Conservation (phyloP, 371 early-diverging fungal species). For the Mucor indicus region DNA sequence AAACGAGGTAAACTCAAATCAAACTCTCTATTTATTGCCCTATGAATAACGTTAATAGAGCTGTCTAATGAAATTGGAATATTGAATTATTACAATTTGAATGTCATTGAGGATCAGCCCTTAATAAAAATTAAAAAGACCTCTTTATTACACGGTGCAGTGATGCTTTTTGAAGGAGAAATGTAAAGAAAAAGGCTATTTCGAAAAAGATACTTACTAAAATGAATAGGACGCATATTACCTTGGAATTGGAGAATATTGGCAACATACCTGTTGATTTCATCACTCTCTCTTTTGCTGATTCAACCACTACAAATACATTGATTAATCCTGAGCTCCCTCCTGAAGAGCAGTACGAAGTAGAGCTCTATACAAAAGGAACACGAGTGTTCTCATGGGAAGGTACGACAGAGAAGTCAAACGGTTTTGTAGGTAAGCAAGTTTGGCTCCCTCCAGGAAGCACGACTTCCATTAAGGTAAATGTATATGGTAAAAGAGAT, state of each 20-base stretch:
- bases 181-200: slow-evolving; percentile 38
- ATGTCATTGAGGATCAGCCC: slow-evolving; percentile 70
- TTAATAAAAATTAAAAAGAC: slow-evolving; percentile 60
- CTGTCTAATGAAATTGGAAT: too few relatives aligned
- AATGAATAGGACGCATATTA: slow-evolving; percentile 56
- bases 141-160: slow-evolving; percentile 60
- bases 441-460: slow-evolving; percentile 55
- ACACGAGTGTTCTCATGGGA: slow-evolving; percentile 69
- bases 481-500: slow-evolving; percentile 70
- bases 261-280: slow-evolving; percentile 69
- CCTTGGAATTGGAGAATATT: slow-evolving; percentile 72
- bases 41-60: too few relatives aligned
- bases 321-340: slow-evolving; percentile 52
- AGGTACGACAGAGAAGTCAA: slow-evolving; percentile 5
- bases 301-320: slow-evolving; percentile 49
- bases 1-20: slow-evolving; percentile 13
- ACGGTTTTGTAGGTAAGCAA: slow-evolving; percentile 14
- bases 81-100: slow-evolving; percentile 51
- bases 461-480: slow-evolving; percentile 48
- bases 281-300: slow-evolving; percentile 64
- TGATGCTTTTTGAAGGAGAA: slow-evolving; percentile 84
- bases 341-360: slow-evolving; percentile 73
- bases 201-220: too few relatives aligned
- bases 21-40: too few relatives aligned
- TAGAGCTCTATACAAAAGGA: slow-evolving; percentile 64